Base-by-base conservation (phyloP, 1,284 basidiomycete species). In the Malassezia brasiliensis region DNA sequence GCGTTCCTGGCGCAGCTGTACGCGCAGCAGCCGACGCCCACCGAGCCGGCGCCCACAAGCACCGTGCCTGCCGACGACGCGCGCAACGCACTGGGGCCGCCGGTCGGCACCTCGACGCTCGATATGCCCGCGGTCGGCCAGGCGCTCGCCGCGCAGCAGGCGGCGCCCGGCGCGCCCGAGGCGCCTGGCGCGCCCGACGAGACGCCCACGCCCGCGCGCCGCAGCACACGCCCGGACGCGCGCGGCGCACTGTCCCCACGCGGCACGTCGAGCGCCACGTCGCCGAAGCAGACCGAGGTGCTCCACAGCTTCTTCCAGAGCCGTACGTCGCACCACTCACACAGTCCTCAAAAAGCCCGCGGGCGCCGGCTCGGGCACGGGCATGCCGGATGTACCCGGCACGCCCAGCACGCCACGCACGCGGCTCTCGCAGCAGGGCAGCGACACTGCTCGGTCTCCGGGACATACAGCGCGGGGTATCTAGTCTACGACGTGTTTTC, bases 231-330 rank as follows among this genome's bases (percentile, higher is more conserved):
- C 48, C 17, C n/a, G 46, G 19, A 15, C 12, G 1, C 58, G 55
- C 1, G 56, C 59, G 1, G 17, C 39, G 5, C 12, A 11, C 25
- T 28, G 4, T 28, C 25, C 4, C 25, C 25, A 7, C 25, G 25
- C 25, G 25, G 25, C 25, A 7, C 25, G 25, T 28, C 25, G 25
- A 28, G 4, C 41, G 32, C 37, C 11, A 52, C 58, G 38, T 63
- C 34, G 32, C 67, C 64, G 0, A 66, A 63, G 39, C 69, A 71
- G 58, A 61, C 52, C 25, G 69, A 71, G 45, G 69, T 69, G 10
- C 56, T 71, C 31, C 69, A 71, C 41, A 67, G 61, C 45, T 71
- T 71, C 53, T 71, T 71, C 67, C 67, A 71, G 56, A 64, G 62
- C 49, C 46, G 62, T 61, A 50, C 50, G 62, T 61, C 7, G 25